Evolutionary conservation across 139 green algal species (phyloP).

Genomic region (Micromonas commoda): DNA sequence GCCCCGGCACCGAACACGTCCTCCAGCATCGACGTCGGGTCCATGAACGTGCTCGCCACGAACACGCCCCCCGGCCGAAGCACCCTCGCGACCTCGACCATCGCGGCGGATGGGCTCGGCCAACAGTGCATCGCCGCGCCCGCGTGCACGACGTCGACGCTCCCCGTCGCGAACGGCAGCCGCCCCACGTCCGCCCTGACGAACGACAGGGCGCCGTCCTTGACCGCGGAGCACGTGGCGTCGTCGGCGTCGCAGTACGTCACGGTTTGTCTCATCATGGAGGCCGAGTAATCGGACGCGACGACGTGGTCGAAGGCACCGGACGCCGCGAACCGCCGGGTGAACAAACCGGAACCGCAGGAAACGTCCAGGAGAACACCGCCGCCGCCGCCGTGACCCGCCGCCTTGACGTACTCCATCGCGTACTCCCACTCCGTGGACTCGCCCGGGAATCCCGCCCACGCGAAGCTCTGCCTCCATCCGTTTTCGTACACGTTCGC

Average conservation of each 20-base stretch:
- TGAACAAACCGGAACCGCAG: slow-evolving; percentile 13
- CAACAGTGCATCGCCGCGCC: slow-evolving; percentile 15
- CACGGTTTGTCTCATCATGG: background rate
- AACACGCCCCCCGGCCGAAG: background rate
- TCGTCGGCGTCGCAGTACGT: background rate
- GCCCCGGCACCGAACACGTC: background rate
- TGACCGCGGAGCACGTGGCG: too few species aligned
- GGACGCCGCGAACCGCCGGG: background rate
- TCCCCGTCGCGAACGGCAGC: background rate
- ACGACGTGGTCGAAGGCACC: background rate
- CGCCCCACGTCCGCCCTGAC: slow-evolving; percentile 1
- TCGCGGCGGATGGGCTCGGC: background rate
- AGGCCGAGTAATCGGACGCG: background rate
- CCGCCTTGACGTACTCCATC: slow-evolving; percentile 42
- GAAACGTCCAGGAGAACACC: background rate
- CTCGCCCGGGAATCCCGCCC: slow-evolving; percentile 66
- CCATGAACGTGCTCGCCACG: slow-evolving; percentile 3
- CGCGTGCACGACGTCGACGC: slow-evolving; percentile 11
- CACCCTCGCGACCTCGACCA: background rate
- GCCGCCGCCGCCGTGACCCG: background rate
- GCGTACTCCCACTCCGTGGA: slow-evolving; percentile 22
- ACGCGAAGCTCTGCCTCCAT: slow-evolving; percentile 83
- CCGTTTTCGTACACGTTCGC: slow-evolving; percentile 77
- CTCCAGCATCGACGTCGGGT: background rate
- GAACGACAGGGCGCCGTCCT: background rate